These are phyloP conservation scores for Fusarium nanum DNA, from an alignment of 2,329 filamentous ascomycete genomes.

Conservation along the genomic window DNA sequence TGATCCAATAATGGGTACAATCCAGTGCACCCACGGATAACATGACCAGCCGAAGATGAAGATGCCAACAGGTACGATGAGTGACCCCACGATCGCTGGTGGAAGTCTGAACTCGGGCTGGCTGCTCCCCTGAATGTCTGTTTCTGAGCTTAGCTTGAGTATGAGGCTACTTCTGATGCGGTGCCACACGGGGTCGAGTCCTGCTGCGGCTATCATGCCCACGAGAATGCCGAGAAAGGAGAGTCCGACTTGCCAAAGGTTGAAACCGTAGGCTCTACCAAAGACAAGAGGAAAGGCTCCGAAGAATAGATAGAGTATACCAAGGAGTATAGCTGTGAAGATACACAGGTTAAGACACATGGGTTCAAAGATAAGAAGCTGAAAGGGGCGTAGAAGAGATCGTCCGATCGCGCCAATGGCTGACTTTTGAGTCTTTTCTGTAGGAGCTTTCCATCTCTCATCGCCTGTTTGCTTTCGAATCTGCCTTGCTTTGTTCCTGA, in stretches of 20 bases:
- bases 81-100: constrained; percentile 77
- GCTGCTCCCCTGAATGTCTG: constrained; percentile 65
- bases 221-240: constrained; percentile 78
- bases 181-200: constrained; percentile 74
- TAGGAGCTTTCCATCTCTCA: constrained; percentile 78
- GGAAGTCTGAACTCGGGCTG: constrained; percentile 91
- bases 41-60: constrained; percentile 93
- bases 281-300: constrained; percentile 89
- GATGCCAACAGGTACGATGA: constrained; percentile 82
- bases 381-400: constrained; percentile 76
- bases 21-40: constrained; percentile 79
- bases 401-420: constrained; percentile 69
- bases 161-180: constrained; percentile 69
- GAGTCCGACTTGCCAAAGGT: constrained; percentile 82
- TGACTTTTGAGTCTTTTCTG: constrained; percentile 78
- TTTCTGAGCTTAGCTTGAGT: constrained; percentile 62
- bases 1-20: constrained; percentile 79
- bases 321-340: constrained; percentile 85
- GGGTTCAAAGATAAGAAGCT: constrained; percentile 82
- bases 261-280: constrained; percentile 77
- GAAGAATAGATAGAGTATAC: constrained; percentile 91
- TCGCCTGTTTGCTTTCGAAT: constrained; percentile 83
- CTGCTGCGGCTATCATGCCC: constrained; percentile 74
- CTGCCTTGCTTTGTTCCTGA: constrained; percentile 76
- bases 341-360: constrained; percentile 88